These are phyloP conservation scores for Curvularia spicifera DNA, from an alignment of 2,329 filamentous ascomycete species.

Conservation along the genomic window DNA sequence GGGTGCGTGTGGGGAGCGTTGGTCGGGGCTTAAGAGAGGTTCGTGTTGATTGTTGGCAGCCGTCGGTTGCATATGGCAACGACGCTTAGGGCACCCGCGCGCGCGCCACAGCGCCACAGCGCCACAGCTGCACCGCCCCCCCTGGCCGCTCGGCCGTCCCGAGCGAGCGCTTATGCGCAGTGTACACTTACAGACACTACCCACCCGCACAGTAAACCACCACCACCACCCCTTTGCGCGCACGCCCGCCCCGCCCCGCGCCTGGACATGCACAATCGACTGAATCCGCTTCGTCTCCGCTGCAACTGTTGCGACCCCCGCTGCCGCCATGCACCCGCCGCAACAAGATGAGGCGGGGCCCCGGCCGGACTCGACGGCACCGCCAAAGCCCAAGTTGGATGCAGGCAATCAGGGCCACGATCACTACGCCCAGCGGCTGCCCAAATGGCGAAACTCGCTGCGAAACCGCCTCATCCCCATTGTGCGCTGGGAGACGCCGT, in stretches of 20 bases:
- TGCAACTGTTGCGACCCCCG: slow-evolving; percentile 12
- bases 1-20: slow-evolving; percentile 19
- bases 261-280: slow-evolving; percentile 24
- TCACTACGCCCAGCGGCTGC: slow-evolving; percentile 77
- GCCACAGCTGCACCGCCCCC: slow-evolving; percentile 14
- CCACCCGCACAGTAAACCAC: background rate
- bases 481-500: slow-evolving; percentile 92
- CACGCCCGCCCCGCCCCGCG: background rate
- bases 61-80: slow-evolving; percentile 29
- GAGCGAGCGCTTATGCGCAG: background rate
- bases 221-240: background rate
- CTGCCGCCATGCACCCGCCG: slow-evolving; percentile 33
- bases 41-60: slow-evolving; percentile 28
- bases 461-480: slow-evolving; percentile 84
- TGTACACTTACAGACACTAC: background rate
- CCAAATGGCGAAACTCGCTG: slow-evolving; percentile 84
- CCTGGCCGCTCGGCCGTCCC: slow-evolving; percentile 10
- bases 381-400: slow-evolving; percentile 54
- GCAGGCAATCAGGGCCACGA: slow-evolving; percentile 82
- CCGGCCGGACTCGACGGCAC: background rate
- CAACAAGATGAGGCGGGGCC: slow-evolving; percentile 29
- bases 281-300: slow-evolving; percentile 12
- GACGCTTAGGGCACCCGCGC: slow-evolving; percentile 14
- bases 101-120: slow-evolving; percentile 22
- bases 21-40: slow-evolving; percentile 25